These are phyloP conservation scores for Melanomma pulvis-pyrius DNA, from an alignment of 495 filamentous ascomycete species.

Conservation along the genomic window DNA sequence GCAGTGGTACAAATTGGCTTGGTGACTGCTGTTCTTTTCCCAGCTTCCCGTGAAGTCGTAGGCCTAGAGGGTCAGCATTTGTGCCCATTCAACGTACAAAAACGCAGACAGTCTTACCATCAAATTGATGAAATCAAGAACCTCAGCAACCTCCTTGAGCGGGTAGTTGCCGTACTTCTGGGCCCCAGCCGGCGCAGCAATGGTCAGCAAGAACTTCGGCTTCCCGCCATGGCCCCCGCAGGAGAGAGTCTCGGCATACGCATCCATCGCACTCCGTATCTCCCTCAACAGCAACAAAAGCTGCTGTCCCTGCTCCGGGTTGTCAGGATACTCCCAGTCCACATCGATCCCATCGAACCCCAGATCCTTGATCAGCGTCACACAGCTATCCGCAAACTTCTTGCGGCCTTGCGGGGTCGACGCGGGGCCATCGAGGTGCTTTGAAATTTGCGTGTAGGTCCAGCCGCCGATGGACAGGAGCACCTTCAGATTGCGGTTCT, in stretches of 20 bases:
- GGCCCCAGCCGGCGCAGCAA: constrained; percentile 68
- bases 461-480: constrained; percentile 94
- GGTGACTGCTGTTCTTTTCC: constrained; percentile 69
- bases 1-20: constrained; percentile 71
- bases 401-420: constrained; percentile 62
- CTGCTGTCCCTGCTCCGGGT: constrained; percentile 44
- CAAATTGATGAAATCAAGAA: constrained; percentile 84
- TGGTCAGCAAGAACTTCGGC: constrained; percentile 70
- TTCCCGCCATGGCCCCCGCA: neutral
- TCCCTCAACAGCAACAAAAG: constrained; percentile 61
- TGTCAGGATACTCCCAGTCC: constrained; percentile 41
- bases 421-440: constrained; percentile 78
- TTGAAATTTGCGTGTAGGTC: constrained; percentile 71
- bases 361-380: constrained; percentile 54
- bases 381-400: constrained; percentile 69
- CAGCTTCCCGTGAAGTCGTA: constrained; percentile 59
- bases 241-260: constrained; percentile 52
- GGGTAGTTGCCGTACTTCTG: constrained; percentile 70
- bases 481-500: constrained; percentile 85
- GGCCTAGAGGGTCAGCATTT: constrained; percentile 18
- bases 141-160: constrained; percentile 68
- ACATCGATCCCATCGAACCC: constrained; percentile 49
- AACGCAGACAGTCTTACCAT: constrained; percentile 33
- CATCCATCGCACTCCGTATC: constrained; percentile 58
- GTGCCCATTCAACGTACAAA: neutral